phyloP scores from a whole-genome alignment of 1,284 basidiomycete species.

The Irpex rosettiformis region DNA sequence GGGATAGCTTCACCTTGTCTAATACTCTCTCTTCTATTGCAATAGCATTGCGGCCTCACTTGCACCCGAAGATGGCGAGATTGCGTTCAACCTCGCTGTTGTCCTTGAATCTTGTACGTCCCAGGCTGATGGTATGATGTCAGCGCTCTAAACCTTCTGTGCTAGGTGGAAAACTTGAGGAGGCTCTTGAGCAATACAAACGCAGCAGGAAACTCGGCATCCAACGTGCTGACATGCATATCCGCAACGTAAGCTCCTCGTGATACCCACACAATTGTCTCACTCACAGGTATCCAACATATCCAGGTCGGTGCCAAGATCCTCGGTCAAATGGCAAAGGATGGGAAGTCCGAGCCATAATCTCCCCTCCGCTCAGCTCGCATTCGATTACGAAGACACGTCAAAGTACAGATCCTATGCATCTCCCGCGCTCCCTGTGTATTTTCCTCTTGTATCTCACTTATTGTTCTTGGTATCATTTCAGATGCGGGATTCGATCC shows the following conservation, averaged over 20 bases:
- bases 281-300: constrained; percentile 13
- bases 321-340: constrained; percentile 55
- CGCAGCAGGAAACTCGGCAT: constrained; percentile 77
- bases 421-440: not conserved
- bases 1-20: constrained; percentile 19
- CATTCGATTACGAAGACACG: not conserved
- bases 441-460: not conserved
- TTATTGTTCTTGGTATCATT: not conserved
- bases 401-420: not conserved
- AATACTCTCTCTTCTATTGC: not conserved
- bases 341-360: constrained; percentile 30
- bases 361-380: not conserved
- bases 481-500: not conserved
- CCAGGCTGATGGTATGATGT: not conserved
- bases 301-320: constrained; percentile 77
- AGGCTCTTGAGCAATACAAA: constrained; percentile 79
- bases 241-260: constrained; percentile 65
- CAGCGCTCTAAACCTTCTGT: not conserved
- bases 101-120: constrained; percentile 83
- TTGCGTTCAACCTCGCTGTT: constrained; percentile 91
- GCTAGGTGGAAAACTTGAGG: constrained; percentile 74
- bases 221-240: constrained; percentile 81
- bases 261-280: constrained; percentile 13
- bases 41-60: constrained; percentile 82
- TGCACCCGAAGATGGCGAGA: constrained; percentile 90